These are phyloP conservation scores for Geoglossum glabrum DNA, from an alignment of 495 filamentous ascomycete genomes.

Conservation along the genomic window DNA sequence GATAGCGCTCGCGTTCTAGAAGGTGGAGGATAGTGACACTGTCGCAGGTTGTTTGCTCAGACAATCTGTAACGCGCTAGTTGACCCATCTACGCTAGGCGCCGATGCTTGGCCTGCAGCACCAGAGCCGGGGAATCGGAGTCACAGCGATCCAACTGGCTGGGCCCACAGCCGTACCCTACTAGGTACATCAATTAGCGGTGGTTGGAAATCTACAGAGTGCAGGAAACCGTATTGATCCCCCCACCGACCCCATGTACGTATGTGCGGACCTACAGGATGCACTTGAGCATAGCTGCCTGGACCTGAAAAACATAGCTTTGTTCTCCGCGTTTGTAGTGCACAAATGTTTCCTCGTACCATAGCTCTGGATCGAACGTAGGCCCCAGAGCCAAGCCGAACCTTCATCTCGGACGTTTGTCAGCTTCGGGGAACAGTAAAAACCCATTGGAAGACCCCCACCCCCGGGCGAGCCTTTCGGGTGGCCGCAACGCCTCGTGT, in stretches of 20 bases:
- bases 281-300: no score
- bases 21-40: background rate
- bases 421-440: background rate
- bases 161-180: no score
- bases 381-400: no score
- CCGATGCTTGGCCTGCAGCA: background rate
- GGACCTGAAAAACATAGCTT: no score
- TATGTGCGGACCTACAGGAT: no score
- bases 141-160: background rate
- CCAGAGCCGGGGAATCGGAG: background rate
- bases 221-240: no score
- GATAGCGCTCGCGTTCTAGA: background rate
- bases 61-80: background rate
- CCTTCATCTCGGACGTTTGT: background rate
- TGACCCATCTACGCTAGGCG: background rate
- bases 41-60: background rate
- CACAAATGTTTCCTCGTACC: no score
- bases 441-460: background rate
- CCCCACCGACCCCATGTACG: no score
- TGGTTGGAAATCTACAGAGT: no score
- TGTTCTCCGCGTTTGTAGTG: no score
- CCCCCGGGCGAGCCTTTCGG: background rate
- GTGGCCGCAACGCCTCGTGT: background rate
- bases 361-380: no score
- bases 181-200: no score